A percentile compares a stretch with the other conserved stretches of the same genome.
These are phyloP conservation scores for Diplodia corticola DNA, from an alignment of 2,329 filamentous ascomycete species.

Conservation along the genomic window DNA sequence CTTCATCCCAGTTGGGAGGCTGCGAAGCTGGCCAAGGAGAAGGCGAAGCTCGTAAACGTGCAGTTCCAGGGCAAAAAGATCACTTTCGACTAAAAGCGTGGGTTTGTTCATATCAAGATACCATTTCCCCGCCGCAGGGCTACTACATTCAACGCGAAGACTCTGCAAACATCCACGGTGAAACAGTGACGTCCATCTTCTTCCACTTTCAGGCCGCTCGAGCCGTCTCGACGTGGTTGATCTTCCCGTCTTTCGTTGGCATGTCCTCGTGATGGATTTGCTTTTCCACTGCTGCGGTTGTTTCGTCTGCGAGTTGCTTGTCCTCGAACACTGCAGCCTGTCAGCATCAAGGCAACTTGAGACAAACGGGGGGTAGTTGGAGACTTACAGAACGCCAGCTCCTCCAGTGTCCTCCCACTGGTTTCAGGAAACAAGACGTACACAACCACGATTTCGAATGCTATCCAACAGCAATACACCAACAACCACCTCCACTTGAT, in stretches of 20 bases:
- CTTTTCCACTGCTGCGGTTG: conserved; percentile 34
- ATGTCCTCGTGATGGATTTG: conserved; percentile 33
- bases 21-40: conserved; percentile 60
- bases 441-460: conserved; percentile 43
- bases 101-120: conserved; percentile 8
- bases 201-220: not conserved
- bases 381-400: conserved; percentile 40
- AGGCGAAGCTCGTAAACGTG: conserved; percentile 43
- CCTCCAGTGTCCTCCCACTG: conserved; percentile 46
- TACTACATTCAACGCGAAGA: not conserved
- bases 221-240: conserved; percentile 7
- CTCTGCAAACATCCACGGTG: not conserved
- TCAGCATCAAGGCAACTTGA: conserved; percentile 23
- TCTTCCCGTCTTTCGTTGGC: not conserved
- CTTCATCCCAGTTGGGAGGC: conserved; percentile 68
- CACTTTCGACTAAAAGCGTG: conserved; percentile 54
- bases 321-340: conserved; percentile 35
- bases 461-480: conserved; percentile 45
- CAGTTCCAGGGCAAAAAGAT: conserved; percentile 64
- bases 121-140: not conserved
- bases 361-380: not conserved
- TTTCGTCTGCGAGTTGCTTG: conserved; percentile 33
- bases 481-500: conserved; percentile 44
- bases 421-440: conserved; percentile 41
- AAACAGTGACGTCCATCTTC: not conserved